Evolutionary conservation across 2,329 filamentous ascomycete species (phyloP), one percentile per base, ranked within the genome.

Genomic region (Onygenales sp.): DNA sequence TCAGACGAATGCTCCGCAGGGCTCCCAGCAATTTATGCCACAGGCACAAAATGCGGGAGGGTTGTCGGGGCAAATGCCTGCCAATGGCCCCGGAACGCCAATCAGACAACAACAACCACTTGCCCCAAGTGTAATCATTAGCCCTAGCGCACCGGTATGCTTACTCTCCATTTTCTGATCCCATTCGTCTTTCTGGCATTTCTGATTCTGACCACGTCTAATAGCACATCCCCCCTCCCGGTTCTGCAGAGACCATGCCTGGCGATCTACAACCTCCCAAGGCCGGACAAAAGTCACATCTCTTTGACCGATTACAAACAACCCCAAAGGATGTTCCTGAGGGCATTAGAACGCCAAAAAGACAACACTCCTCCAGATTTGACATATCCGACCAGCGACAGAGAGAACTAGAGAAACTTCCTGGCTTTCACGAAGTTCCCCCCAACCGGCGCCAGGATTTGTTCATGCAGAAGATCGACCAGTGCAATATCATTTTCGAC

Each of bases 401-500:
- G 69, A 84, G 93, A 65, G 93, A 98, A 71, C 79, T 98, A 50
- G 93, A 98, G 71, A 98, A 98, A 74, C 78, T 98, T 27, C 92
- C 93, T 1, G 93, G 93, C 38, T 98, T 98, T 72, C 93, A 98
- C 66, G 93, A 98, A 72, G 93, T 97, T 31, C 87, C 92, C 9
- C 93, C 93, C 13, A 95, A 95, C 68, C 84, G 92, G 58, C 84
- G 93, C 57, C 91, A 96, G 73, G 92, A 97, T 63, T 81, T 98
- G 14, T 98, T 98, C 74, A 96, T 98, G 91, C 91, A 97, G 69
- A 98, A 98, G 79, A 93, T 98, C 63, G 93, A 97, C 65, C 93
- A 98, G 71, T 98, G 93, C 78, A 98, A 98, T 69, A 94, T 98
- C 76, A 98, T 98, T 65, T 98, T 98, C 68, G 93, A 98, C 75